Base-by-base conservation (phyloP, 768 basidiomycete species). In the Mycena maculata region DNA sequence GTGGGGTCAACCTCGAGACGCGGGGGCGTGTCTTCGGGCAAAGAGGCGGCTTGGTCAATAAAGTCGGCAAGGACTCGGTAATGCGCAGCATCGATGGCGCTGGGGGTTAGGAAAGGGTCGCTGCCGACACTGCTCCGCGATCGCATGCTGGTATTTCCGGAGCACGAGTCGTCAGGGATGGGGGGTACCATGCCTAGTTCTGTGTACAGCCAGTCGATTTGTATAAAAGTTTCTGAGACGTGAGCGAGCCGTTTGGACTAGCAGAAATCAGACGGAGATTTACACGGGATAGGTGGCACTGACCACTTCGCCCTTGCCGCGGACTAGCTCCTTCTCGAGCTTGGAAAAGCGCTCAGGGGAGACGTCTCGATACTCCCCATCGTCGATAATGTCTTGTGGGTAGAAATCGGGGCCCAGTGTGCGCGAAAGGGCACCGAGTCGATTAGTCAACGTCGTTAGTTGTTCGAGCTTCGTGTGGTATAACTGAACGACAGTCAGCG, bases 261-360 rank as follows among this genome's bases (percentile, higher is more conserved):
- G 8, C 50, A 45, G n/a, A 39, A 52, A 27, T 47, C n/a, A 63
- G 44, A 18, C 22, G 44, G 31, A 9, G 27, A 52, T 10, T 10
- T 2, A 42, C 8, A 23, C 16, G n/a, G 7, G 13, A 18, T n/a
- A 57, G 59, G 44, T 66, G 31, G 42, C n/a, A 83, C 92, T 73
- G 72, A 94, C 92, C 59, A 94, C 85, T 86, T 96, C 95, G n/a
- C 87, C 86, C 77, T 95, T 95, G 13, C 93, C 94, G 58, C 91
- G 84, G 12, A 92, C 89, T 20, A 95, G 85, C 73, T 96, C 94
- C 75, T 92, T 91, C 82, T 96, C 93, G 7, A 96, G 81, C 71
- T 83, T 90, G 49, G 88, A 84, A 74, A 96, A 93, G 15, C 92
- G 86, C 69, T 95, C 94, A 0, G 92, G 90, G 13, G 89, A 90